These are phyloP conservation scores for Pestalotiopsis sp. DNA, from an alignment of 2,329 filamentous ascomycete species.

Conservation along the genomic window DNA sequence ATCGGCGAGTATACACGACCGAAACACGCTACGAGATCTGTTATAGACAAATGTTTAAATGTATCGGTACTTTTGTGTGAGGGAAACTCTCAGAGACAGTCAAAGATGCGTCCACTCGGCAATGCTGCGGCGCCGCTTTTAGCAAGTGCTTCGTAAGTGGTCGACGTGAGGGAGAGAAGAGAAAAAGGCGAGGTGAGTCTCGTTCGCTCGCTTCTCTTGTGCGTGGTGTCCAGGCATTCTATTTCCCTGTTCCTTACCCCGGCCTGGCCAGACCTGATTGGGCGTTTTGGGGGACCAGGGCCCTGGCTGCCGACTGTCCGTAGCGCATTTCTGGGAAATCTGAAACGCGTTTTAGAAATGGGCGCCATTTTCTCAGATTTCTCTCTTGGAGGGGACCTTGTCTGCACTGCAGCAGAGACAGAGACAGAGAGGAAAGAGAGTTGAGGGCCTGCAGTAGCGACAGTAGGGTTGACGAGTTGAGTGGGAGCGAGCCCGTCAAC, in stretches of 20 bases:
- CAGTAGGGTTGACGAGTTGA: not conserved
- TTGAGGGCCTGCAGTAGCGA: not conserved
- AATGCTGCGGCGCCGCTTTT: not conserved
- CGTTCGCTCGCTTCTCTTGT: not conserved
- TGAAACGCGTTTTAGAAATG: slow-evolving; percentile 11
- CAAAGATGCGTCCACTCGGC: slow-evolving; percentile 1
- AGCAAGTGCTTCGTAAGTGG: not conserved
- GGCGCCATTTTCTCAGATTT: slow-evolving; percentile 1
- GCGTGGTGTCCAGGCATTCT: not conserved
- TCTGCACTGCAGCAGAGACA: slow-evolving; percentile 1
- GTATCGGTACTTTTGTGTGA: slow-evolving; percentile 9
- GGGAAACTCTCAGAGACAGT: not conserved
- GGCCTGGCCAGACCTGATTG: not conserved
- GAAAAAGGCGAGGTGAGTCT: not conserved
- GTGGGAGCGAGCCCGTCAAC: not conserved
- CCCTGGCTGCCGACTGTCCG: slow-evolving; percentile 7
- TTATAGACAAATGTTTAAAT: not conserved
- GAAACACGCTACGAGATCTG: not conserved
- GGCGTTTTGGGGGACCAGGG: not conserved
- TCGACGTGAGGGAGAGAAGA: not conserved
- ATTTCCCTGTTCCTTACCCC: slow-evolving; percentile 1
- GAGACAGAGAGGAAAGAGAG: not conserved
- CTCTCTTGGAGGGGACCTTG: not conserved
- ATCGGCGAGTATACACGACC: not conserved
- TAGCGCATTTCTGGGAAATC: slow-evolving; percentile 7